Percentiles rank a stretch among this genome's conserved stretches.
Evolutionary conservation across 2,329 filamentous ascomycete genomes (phyloP).

Genomic region (Phialemonium atrogriseum): DNA sequence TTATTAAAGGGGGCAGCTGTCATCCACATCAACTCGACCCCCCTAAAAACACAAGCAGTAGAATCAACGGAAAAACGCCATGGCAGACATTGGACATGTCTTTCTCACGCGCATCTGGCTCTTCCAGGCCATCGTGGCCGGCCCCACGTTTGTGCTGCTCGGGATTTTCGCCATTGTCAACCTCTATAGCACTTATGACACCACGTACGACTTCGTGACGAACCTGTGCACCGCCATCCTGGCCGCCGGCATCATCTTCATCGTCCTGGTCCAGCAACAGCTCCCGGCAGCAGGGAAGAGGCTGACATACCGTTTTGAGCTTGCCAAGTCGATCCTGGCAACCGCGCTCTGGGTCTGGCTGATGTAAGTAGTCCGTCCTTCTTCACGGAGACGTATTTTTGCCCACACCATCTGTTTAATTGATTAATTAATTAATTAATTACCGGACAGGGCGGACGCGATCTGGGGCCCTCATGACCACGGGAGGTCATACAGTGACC

Average conservation of each 20-base stretch:
- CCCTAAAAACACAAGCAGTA: too few relatives aligned
- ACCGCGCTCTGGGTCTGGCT: conserved; percentile 6
- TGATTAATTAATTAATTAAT: too few relatives aligned
- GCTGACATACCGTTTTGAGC: conserved; percentile 4
- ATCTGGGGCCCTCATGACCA: too few relatives aligned
- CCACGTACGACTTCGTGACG: conserved; percentile 3
- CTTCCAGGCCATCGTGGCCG: conserved; percentile 5
- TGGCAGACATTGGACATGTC: background rate
- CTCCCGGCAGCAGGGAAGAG: conserved; percentile 3
- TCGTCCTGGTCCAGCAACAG: conserved; percentile 5
- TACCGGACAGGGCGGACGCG: too few relatives aligned
- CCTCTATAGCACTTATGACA: background rate
- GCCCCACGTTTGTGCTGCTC: conserved; percentile 4
- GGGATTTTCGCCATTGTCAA: conserved; percentile 1
- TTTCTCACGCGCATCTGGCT: conserved; percentile 4
- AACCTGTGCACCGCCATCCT: conserved; percentile 2
- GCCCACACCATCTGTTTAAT: too few relatives aligned
- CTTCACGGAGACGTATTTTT: too few relatives aligned
- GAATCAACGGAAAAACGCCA: too few relatives aligned
- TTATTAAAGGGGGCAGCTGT: too few relatives aligned
- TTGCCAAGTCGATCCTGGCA: conserved; percentile 4
- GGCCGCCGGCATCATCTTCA: conserved; percentile 5
- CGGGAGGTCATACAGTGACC: too few relatives aligned
- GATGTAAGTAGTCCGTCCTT: too few relatives aligned
- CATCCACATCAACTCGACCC: too few relatives aligned